Base-by-base conservation (phyloP, 441 rosid species). In the Hura crepitans region DNA sequence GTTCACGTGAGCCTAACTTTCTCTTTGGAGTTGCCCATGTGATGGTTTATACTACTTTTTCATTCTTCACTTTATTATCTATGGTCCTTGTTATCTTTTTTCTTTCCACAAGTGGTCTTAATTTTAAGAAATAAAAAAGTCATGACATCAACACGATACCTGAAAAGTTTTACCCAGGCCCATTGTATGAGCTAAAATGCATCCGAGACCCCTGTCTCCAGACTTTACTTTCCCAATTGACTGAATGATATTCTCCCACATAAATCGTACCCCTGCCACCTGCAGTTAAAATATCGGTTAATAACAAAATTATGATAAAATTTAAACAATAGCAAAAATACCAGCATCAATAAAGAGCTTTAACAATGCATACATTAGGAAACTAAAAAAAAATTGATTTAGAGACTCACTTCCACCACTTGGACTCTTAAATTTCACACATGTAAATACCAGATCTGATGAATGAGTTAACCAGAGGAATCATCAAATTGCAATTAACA, bases 101-200 rank as follows among this genome's bases (percentile, higher is more conserved):
- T 6, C 43, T 37, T 18, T 10, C 57, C 28, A 4, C 53, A 25
- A 37, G 39, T 70, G 28, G 62, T 54, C 46, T 42, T 35, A 18
- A 59, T 25, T 51, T 49, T 59, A n/a, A n/a, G 33, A 2, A 64
- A 54, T 18, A 37, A 4, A 67, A 50, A 18, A 43, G 2, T 27
- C 60, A 72, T 6, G 13, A 74, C 45, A 27, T 53, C 43, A 79
- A 58, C n/a, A 76, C 37, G 72, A 61, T 82, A 96, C 99, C 97
- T 96, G 99, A 77, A 96, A 85, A 70, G 99, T 96, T 92, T 96
- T 96, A 60, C 99, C 99, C 51, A 96, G 96, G 73, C 99, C 99
- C 99, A 96, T 96, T 69, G 96, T 96, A 78, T 96, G 98, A 65
- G 99, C 99, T 79, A 96, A 81, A 83, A 96, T 96, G 86, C 99